phyloP scores from a whole-genome alignment of 768 basidiomycete genomes.

The Lepiota venenata region DNA sequence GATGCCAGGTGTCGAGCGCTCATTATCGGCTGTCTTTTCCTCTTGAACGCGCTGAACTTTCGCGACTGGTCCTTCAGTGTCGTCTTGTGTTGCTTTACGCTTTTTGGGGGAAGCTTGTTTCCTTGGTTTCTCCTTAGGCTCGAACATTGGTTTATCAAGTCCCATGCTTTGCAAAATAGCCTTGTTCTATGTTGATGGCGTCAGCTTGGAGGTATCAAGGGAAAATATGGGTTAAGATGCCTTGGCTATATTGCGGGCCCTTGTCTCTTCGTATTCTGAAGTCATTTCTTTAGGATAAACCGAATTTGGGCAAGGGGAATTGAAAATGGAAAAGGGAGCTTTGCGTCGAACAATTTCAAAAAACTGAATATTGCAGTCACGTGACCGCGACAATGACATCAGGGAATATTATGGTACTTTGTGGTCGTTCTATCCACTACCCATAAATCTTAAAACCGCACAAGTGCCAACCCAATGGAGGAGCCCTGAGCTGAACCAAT shows the following conservation, averaged over 20 bases:
- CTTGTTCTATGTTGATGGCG: conserved; percentile 32
- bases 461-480: neutral
- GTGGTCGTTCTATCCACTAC: neutral
- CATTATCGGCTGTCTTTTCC: conserved; percentile 13
- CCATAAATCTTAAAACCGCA: neutral
- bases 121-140: conserved; percentile 40
- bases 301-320: neutral
- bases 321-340: neutral
- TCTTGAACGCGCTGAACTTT: conserved; percentile 31
- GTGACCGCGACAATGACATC: conserved; percentile 4
- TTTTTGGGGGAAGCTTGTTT: conserved; percentile 27
- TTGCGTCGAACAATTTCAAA: neutral
- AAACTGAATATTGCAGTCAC: neutral
- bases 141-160: conserved; percentile 43
- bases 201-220: neutral
- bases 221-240: conserved; percentile 9
- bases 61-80: conserved; percentile 15
- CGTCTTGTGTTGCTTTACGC: conserved; percentile 20
- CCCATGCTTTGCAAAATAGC: conserved; percentile 39
- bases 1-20: conserved; percentile 23
- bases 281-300: conserved; percentile 16
- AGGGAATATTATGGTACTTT: neutral
- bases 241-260: conserved; percentile 30
- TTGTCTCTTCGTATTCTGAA: conserved; percentile 27
- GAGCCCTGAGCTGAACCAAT: neutral